These are phyloP conservation scores for Colletotrichum sp. DNA, from an alignment of 2,329 filamentous ascomycete genomes.

Conservation along the genomic window DNA sequence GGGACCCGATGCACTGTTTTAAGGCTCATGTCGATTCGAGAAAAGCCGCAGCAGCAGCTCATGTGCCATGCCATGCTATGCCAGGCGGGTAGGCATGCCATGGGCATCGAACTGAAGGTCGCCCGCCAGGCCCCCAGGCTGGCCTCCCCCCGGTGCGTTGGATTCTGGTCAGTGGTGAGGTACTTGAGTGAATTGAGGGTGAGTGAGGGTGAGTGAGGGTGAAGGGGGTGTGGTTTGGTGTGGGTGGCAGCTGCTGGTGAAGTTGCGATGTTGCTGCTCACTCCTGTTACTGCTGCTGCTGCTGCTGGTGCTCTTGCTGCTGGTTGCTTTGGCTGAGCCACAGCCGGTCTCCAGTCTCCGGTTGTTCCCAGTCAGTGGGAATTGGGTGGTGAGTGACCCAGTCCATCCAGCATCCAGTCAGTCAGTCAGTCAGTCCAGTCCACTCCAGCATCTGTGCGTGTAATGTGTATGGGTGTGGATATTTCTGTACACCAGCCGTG, in stretches of 20 bases:
- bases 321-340: background rate
- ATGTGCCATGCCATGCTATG: conserved; percentile 34
- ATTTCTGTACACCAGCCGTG: conserved; percentile 5
- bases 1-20: conserved; percentile 35
- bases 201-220: background rate
- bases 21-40: conserved; percentile 36
- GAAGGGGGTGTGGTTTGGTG: background rate
- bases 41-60: conserved; percentile 39
- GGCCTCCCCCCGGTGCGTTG: background rate
- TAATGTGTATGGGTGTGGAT: conserved; percentile 12
- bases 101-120: conserved; percentile 1
- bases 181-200: background rate
- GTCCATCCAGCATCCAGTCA: background rate
- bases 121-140: background rate
- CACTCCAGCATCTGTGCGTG: conserved; percentile 18
- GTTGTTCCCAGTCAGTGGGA: background rate
- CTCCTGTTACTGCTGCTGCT: background rate
- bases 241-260: conserved; percentile 1
- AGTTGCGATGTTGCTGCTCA: background rate
- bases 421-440: background rate
- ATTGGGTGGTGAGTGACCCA: background rate
- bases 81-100: conserved; percentile 23
- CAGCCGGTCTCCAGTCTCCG: background rate
- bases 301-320: background rate
- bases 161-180: background rate